Percentiles rank a stretch among this genome's conserved stretches.
Conservation (phyloP, 768 basidiomycete species). For the Phylloporus scabripes region DNA sequence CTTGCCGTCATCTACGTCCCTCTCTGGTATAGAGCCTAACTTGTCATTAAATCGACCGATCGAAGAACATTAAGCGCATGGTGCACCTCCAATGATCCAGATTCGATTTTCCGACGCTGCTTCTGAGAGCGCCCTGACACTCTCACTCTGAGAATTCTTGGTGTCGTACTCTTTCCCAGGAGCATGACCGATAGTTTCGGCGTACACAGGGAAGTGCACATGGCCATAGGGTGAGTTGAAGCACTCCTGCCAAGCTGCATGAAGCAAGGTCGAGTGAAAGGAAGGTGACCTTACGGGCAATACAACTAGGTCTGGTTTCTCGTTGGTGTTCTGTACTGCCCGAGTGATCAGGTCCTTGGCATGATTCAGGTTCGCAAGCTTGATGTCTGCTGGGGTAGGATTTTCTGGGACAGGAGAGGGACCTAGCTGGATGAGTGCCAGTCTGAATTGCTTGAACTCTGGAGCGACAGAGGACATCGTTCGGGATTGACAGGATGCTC, state of each 20-base stretch:
- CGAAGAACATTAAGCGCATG: neutral
- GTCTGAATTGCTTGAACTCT: constrained; percentile 64
- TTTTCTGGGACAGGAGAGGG: constrained; percentile 40
- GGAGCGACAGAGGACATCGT: constrained; percentile 30
- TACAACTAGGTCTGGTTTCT: constrained; percentile 75
- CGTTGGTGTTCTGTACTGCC: constrained; percentile 44
- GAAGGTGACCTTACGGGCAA: constrained; percentile 55
- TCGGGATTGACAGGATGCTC: constrained; percentile 3
- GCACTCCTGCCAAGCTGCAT: constrained; percentile 54
- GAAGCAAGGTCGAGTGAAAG: neutral
- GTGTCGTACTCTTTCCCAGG: constrained; percentile 56
- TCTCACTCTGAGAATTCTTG: constrained; percentile 57
- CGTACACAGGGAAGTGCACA: constrained; percentile 74
- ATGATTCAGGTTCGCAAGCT: constrained; percentile 74
- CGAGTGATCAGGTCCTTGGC: constrained; percentile 75
- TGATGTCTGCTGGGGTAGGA: constrained; percentile 36
- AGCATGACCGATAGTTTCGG: constrained; percentile 68
- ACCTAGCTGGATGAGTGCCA: constrained; percentile 89
- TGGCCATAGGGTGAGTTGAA: constrained; percentile 87
- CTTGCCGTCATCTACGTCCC: constrained; percentile 53
- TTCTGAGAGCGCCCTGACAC: constrained; percentile 73
- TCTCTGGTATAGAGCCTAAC: constrained; percentile 92
- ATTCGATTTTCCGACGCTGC: constrained; percentile 71
- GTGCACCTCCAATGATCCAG: constrained; percentile 90
- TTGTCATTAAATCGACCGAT: neutral